Conservation (phyloP, 2,329 filamentous ascomycete genomes). For the Pyricularia grisea region DNA sequence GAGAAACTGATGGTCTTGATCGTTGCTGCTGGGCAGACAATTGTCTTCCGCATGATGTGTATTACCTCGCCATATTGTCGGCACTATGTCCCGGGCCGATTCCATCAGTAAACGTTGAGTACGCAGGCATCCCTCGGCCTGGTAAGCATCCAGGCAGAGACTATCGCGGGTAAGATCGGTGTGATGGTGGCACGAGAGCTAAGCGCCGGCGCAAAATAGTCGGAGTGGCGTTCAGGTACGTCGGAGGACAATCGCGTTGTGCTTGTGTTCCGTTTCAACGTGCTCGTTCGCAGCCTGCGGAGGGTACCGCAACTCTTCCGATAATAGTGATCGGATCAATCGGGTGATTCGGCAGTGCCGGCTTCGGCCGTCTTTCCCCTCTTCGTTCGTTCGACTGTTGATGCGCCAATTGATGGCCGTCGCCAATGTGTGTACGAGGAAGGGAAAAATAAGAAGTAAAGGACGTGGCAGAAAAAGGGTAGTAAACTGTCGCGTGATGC, state of each 20-base stretch:
- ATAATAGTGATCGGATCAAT: background rate
- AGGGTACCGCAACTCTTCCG: background rate
- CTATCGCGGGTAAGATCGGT: background rate
- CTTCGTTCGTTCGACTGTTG: background rate
- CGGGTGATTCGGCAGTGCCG: background rate
- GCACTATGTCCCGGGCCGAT: slow-evolving; percentile 23
- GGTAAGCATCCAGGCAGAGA: slow-evolving; percentile 1
- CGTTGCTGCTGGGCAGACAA: background rate
- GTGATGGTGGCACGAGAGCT: background rate
- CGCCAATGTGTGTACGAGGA: background rate
- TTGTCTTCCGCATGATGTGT: background rate
- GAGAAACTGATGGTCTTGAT: background rate
- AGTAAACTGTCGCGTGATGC: background rate
- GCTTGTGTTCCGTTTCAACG: background rate
- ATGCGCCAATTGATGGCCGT: background rate
- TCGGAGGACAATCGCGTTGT: background rate
- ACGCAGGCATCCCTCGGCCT: slow-evolving; percentile 36
- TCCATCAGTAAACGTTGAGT: slow-evolving; percentile 42
- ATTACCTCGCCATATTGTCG: slow-evolving; percentile 41
- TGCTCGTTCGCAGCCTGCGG: background rate
- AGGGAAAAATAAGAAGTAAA: background rate
- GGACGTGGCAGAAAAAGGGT: background rate
- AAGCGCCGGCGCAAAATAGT: background rate
- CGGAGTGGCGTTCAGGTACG: background rate
- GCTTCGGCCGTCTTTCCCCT: background rate